phyloP scores from a whole-genome alignment of 2,329 filamentous ascomycete genomes.

The Coniochaeta ligniaria region DNA sequence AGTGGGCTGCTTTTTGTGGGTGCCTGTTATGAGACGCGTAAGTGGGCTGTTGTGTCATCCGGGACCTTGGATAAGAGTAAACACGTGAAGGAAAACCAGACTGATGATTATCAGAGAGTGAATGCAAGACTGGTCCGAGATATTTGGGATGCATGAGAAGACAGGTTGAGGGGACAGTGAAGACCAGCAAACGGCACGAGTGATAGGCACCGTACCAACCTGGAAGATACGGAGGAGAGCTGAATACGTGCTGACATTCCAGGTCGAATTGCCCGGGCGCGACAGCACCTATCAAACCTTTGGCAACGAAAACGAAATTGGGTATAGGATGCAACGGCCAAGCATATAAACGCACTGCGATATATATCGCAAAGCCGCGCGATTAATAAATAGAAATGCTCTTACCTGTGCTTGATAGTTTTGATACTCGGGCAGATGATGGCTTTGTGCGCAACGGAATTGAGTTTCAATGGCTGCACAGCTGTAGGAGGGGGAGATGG shows the following conservation, averaged over 20 bases:
- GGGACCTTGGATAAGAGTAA: not conserved
- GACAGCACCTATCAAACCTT: not conserved
- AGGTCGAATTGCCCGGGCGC: not conserved
- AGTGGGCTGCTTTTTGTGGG: not conserved
- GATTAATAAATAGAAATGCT: not conserved
- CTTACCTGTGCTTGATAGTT: not conserved
- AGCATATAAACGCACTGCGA: not conserved
- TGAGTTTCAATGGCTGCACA: constrained; percentile 1
- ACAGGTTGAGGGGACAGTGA: not conserved
- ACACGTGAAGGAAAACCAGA: not conserved
- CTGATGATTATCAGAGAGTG: not conserved
- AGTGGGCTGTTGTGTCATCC: not conserved
- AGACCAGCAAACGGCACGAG: not conserved
- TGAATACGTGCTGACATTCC: not conserved
- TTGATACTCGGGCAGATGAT: not conserved
- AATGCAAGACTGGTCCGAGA: not conserved
- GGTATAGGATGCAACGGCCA: not conserved
- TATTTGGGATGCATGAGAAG: not conserved
- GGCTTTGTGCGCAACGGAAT: not conserved
- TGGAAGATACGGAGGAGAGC: not conserved
- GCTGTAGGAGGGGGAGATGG: not conserved
- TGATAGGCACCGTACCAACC: not conserved
- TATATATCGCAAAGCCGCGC: not conserved
- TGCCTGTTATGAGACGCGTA: not conserved
- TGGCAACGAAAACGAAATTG: too few relatives aligned